Conservation (phyloP, 768 basidiomycete species). For the Russula sp. region DNA sequence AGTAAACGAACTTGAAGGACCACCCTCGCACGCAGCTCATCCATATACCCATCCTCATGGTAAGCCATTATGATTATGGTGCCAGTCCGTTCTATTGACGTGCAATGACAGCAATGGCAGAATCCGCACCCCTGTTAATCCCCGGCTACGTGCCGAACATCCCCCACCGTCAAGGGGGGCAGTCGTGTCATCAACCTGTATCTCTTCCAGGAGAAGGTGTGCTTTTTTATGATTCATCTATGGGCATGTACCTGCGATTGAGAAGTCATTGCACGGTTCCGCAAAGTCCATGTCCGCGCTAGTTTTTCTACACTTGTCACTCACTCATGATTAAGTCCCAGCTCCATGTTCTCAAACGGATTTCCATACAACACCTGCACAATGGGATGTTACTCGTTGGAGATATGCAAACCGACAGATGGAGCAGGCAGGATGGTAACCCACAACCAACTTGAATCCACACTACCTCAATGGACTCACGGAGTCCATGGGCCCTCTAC, state of each 20-base stretch:
- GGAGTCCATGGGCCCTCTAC: neutral
- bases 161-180: neutral
- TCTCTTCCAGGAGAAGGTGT: neutral
- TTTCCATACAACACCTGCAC: neutral
- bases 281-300: neutral
- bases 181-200: no score
- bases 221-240: neutral
- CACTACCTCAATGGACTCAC: no score
- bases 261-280: neutral
- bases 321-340: neutral
- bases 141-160: neutral
- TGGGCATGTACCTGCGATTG: neutral
- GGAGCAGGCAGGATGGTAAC: no score
- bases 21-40: neutral
- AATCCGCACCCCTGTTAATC: neutral
- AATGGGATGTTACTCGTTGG: neutral
- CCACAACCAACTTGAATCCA: no score
- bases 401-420: no score
- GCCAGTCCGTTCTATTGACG: neutral
- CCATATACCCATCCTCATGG: neutral
- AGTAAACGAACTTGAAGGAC: neutral
- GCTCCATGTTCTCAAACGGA: neutral
- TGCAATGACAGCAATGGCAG: neutral
- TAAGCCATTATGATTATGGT: neutral
- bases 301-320: neutral